Percentiles rank a stretch among this genome's conserved stretches.
Evolutionary conservation across 1,139 yeast genomes (phyloP).

Genomic region (Diutina catenulata): DNA sequence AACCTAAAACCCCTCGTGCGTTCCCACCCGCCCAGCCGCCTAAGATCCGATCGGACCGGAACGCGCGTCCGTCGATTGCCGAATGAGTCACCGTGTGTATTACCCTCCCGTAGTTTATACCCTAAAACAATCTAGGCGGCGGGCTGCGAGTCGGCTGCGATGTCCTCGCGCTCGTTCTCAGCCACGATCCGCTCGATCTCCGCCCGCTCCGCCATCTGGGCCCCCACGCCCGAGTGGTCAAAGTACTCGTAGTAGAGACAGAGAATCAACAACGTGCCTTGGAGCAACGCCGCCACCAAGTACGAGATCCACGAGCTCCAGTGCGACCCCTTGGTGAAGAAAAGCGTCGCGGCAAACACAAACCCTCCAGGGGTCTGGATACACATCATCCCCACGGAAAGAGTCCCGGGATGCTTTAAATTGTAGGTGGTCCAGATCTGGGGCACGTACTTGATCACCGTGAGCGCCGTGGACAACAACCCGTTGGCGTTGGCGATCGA

Average conservation of each 20-base stretch:
- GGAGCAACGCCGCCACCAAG: slow-evolving; percentile 59
- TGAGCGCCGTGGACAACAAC: slow-evolving; percentile 45
- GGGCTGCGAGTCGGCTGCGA: too few species aligned
- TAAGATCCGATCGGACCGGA: too few species aligned
- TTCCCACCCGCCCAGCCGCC: too few species aligned
- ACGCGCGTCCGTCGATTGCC: too few species aligned
- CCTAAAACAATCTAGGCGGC: too few species aligned
- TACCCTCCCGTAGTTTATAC: too few species aligned
- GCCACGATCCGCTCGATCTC: slow-evolving; percentile 8
- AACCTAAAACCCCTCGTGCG: too few species aligned
- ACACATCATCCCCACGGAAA: slow-evolving; percentile 73
- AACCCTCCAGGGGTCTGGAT: slow-evolving; percentile 89
- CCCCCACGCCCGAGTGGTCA: slow-evolving; percentile 5
- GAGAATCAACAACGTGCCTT: slow-evolving; percentile 23
- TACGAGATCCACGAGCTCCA: slow-evolving; percentile 89
- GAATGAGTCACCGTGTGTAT: too few species aligned
- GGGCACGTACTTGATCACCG: slow-evolving; percentile 68
- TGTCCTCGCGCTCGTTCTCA: slow-evolving; percentile 6
- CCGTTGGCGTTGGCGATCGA: slow-evolving; percentile 54
- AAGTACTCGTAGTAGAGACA: slow-evolving; percentile 11
- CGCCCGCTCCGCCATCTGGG: slow-evolving; percentile 8
- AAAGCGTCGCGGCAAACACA: slow-evolving; percentile 61
- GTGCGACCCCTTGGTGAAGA: slow-evolving; percentile 60
- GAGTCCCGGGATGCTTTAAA: slow-evolving; percentile 69
- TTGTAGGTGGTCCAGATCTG: slow-evolving; percentile 62